phyloP scores from a whole-genome alignment of 106 monocot species.

The Alisma plantagoaquatica region DNA sequence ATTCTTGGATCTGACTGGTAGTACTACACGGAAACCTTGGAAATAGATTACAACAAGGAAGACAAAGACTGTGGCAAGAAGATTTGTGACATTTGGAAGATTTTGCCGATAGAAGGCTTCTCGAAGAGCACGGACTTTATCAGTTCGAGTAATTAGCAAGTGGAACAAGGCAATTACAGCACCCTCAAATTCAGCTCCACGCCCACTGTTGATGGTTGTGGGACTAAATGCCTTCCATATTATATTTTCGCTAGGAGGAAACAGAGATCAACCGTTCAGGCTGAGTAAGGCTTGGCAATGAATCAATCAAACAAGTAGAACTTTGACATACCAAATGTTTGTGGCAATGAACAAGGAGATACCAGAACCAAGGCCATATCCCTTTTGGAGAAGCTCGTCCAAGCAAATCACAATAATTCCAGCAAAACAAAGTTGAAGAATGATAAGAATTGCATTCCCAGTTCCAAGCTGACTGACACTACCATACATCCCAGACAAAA shows the following conservation, averaged over 20 bases:
- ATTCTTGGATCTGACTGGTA: constrained; percentile 30
- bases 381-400: constrained; percentile 60
- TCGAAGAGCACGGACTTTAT: constrained; percentile 25
- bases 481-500: constrained; percentile 65
- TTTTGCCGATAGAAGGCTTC: constrained; percentile 30
- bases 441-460: constrained; percentile 46
- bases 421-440: constrained; percentile 58
- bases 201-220: constrained; percentile 28
- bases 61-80: constrained; percentile 25
- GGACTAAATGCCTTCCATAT: constrained; percentile 36
- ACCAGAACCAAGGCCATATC: constrained; percentile 67
- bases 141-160: constrained; percentile 22
- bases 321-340: constrained; percentile 38
- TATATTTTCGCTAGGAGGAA: constrained; percentile 14
- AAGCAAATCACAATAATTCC: constrained; percentile 64
- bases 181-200: constrained; percentile 32
- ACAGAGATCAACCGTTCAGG: neutral
- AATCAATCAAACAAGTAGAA: too few species aligned
- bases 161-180: constrained; percentile 32
- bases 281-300: too few species aligned
- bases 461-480: constrained; percentile 47
- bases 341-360: constrained; percentile 54
- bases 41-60: constrained; percentile 31
- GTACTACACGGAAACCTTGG: constrained; percentile 30
- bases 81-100: constrained; percentile 28